These are phyloP conservation scores for Rhazya stricta DNA, from an alignment of 257 asterid genomes.

Conservation along the genomic window DNA sequence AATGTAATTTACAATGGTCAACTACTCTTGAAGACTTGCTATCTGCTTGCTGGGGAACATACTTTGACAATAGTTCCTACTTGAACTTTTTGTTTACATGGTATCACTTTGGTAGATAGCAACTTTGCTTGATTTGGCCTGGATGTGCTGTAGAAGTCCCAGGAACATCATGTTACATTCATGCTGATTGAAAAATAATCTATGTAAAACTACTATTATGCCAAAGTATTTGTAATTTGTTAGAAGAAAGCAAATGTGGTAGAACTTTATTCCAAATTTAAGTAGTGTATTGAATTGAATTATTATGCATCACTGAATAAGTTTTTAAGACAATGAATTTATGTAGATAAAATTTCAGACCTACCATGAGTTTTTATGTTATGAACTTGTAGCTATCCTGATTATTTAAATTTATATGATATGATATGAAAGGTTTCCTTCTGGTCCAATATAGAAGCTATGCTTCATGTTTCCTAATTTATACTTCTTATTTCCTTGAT, in stretches of 20 bases:
- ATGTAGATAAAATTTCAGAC: background rate
- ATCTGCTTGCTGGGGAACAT: background rate
- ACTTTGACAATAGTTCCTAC: background rate
- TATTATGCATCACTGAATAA: background rate
- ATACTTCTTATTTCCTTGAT: background rate
- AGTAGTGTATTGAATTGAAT: background rate
- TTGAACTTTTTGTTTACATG: background rate
- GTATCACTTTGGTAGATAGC: background rate
- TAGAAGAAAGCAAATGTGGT: background rate
- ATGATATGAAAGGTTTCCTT: background rate
- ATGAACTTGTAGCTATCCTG: background rate
- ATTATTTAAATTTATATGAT: background rate
- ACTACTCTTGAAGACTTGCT: background rate
- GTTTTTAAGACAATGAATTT: background rate
- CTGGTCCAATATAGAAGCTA: background rate
- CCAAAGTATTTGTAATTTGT: no score
- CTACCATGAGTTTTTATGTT: background rate
- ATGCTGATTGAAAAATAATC: background rate
- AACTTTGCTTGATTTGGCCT: background rate
- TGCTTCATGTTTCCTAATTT: background rate
- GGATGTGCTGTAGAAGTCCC: background rate
- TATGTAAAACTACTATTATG: background rate
- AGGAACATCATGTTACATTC: background rate
- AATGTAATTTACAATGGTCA: background rate
- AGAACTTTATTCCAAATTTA: background rate